These are phyloP conservation scores for Peziza echinospora DNA, from an alignment of 495 filamentous ascomycete genomes.

Conservation along the genomic window DNA sequence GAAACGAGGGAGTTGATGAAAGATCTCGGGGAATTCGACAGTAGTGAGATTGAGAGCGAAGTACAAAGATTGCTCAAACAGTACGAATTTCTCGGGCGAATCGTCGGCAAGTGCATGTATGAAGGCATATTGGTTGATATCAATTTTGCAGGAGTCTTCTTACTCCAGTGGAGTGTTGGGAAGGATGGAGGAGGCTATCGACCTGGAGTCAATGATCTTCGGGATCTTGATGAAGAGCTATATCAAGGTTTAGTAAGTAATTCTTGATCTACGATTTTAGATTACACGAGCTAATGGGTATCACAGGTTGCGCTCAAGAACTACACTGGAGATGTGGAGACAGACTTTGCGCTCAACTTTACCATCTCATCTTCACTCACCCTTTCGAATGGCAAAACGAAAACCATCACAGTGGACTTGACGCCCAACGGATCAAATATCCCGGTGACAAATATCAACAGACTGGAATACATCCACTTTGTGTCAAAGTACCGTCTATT, in stretches of 20 bases:
- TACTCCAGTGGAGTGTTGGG: conserved; percentile 55
- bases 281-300: conserved; percentile 1
- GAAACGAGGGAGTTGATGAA: conserved; percentile 40
- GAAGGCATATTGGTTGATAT: conserved; percentile 94
- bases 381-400: conserved; percentile 26
- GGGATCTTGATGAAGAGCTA: conserved; percentile 77
- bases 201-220: conserved; percentile 77
- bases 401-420: conserved; percentile 48
- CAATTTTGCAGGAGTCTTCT: conserved; percentile 83
- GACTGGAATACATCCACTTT: conserved; percentile 80
- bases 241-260: conserved; percentile 65
- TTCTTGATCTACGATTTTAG: too few relatives aligned
- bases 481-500: conserved; percentile 71
- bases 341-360: conserved; percentile 65
- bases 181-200: conserved; percentile 30
- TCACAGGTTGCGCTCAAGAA: conserved; percentile 64
- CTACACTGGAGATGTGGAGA: conserved; percentile 58
- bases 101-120: conserved; percentile 94
- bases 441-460: conserved; percentile 74
- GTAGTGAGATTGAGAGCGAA: conserved; percentile 29
- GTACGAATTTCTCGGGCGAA: conserved; percentile 80
- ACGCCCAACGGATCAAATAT: conserved; percentile 52
- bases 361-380: conserved; percentile 64
- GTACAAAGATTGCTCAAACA: conserved; percentile 43
- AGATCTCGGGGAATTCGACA: conserved; percentile 28